Evolutionary conservation across 768 basidiomycete species (phyloP), one percentile per base, ranked within the genome.

Genomic region (Lactifluus pinguis): DNA sequence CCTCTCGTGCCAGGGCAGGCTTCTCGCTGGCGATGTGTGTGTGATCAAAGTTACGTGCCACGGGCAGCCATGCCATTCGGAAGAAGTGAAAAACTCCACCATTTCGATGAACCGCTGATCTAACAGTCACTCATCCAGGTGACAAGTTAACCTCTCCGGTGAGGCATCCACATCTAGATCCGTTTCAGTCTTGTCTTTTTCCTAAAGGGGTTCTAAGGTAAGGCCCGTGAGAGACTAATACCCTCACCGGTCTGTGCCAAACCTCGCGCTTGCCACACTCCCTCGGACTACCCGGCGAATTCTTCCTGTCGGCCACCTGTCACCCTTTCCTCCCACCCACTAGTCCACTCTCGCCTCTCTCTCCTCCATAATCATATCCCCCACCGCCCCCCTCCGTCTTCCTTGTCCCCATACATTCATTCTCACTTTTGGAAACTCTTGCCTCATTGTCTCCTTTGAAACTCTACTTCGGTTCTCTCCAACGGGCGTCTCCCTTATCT

Each of bases 401-500:
- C 38, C 38, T 39, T 21, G 25, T 42, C 38, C 52, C 17, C 47
- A 42, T 49, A 25, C 50, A 34, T 52, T 42, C 29, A n/a, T 19
- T 59, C 61, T 62, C 36, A 39, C 55, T 62, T 62, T 5, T n/a
- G n/a, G 51, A 51, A 49, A 53, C 55, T 10, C 30, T 38, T 42
- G 61, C 61, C 61, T 62, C 61, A 57, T 58, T 62, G 49, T 49
- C 41, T 1, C 25, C 2, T 25, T 25, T 25, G 58, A 48, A 58
- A 53, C 52, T 53, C 45, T 51, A 56, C 53, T 53, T 53, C 38
- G 51, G 34, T 62, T 53, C 61, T 58, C 51, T 58, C 51, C 47
- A 38, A 62, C 30, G 52, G 39, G 61, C 61, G 61, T 15, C 48
- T 58, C 61, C 48, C 56, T 62, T 62, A 62, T 58, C 61, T 62